Evolutionary conservation across 768 basidiomycete genomes (phyloP).

Genomic region (Leccinum ochraceum): DNA sequence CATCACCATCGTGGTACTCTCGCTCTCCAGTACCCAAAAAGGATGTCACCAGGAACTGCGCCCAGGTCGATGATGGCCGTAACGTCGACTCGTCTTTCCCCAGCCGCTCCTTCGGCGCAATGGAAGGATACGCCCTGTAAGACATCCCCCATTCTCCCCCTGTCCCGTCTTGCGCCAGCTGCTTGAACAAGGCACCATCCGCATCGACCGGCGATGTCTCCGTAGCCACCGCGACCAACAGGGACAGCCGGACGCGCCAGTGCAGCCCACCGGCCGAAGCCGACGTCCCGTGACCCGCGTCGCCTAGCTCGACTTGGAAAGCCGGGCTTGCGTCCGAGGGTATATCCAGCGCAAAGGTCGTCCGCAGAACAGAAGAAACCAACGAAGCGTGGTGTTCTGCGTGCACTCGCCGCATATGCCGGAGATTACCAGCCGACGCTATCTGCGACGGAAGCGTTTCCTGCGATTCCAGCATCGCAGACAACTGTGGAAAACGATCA

Average conservation of each 20-base stretch:
- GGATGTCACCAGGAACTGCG: conserved; percentile 42
- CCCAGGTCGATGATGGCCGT: conserved; percentile 31
- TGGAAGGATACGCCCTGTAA: conserved; percentile 57
- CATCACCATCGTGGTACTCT: conserved; percentile 60
- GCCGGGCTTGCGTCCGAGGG: conserved; percentile 90
- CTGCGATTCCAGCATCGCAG: conserved; percentile 86
- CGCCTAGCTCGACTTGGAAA: conserved; percentile 66
- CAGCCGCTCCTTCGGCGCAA: conserved; percentile 59
- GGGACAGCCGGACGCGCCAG: conserved; percentile 86
- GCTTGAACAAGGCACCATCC: conserved; percentile 54
- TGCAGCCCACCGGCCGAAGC: conserved; percentile 68
- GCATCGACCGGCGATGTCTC: conserved; percentile 45
- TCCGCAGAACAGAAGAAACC: conserved; percentile 67
- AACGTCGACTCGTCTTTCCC: conserved; percentile 3
- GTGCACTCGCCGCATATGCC: conserved; percentile 70
- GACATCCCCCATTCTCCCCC: conserved; percentile 72
- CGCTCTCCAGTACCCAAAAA: conserved; percentile 43
- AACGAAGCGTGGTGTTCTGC: conserved; percentile 85
- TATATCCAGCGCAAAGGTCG: conserved; percentile 89
- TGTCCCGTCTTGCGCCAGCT: conserved; percentile 56
- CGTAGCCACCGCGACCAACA: conserved; percentile 75
- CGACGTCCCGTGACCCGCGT: conserved; percentile 19
- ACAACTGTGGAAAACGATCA: conserved; percentile 55
- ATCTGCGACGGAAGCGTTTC: conserved; percentile 74
- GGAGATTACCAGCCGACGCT: conserved; percentile 46